A percentile compares a stretch with the other conserved stretches of the same genome.
Conservation (phyloP, 495 filamentous ascomycete species). For the Neurospora sp. region DNA sequence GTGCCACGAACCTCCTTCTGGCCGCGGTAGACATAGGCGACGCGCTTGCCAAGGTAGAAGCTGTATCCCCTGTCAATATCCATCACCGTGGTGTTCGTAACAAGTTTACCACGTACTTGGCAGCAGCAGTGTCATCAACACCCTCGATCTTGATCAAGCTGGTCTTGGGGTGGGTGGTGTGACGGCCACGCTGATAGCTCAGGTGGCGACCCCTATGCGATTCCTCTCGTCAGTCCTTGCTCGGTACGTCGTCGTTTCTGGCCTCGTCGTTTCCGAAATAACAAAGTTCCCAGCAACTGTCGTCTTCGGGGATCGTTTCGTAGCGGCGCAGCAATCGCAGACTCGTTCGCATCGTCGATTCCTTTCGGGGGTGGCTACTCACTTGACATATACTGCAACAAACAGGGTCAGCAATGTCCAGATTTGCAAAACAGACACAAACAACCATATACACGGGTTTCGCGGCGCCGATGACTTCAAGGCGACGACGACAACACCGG, state of each 20-base stretch:
- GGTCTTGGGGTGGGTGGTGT: conserved; percentile 73
- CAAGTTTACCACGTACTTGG: conserved; percentile 50
- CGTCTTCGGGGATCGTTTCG: neutral
- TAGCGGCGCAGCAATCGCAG: neutral
- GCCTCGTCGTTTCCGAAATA: neutral
- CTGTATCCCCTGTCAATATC: conserved; percentile 30
- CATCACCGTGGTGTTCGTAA: neutral
- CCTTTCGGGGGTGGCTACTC: conserved; percentile 39
- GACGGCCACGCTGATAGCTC: conserved; percentile 85
- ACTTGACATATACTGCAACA: conserved; percentile 82
- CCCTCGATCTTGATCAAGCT: conserved; percentile 94
- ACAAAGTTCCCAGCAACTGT: neutral
- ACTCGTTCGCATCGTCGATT: neutral
- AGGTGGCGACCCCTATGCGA: conserved; percentile 72
- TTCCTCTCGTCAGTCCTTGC: conserved; percentile 20
- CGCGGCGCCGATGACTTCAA: neutral
- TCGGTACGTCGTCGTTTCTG: conserved; percentile 21
- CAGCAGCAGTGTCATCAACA: conserved; percentile 76
- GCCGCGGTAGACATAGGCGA: conserved; percentile 94
- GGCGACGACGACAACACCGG: conserved; percentile 1
- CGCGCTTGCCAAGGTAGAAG: conserved; percentile 91
- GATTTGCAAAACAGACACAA: neutral
- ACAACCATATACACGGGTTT: neutral
- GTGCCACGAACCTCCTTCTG: conserved; percentile 85
- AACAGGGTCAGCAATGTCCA: conserved; percentile 22